phyloP scores from a whole-genome alignment of 2,329 filamentous ascomycete genomes.

The Aurifilum marmelostoma region DNA sequence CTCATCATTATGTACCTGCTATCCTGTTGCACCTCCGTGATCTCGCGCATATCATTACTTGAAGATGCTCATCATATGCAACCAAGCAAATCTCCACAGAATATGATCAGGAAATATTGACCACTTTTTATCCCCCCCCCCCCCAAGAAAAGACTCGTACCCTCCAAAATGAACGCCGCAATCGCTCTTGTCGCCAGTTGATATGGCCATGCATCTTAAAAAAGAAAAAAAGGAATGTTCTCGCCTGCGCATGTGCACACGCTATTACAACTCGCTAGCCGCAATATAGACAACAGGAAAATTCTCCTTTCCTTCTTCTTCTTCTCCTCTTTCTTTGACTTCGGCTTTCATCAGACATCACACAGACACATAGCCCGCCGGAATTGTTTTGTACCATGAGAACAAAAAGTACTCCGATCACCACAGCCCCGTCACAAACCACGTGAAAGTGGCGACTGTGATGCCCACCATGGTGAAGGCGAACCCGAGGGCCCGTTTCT shows the following conservation, averaged over 20 bases:
- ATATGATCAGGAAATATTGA: slow-evolving; percentile 12
- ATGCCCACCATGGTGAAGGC: slow-evolving; percentile 57
- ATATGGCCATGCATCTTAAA: slow-evolving; percentile 8
- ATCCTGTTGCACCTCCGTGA: slow-evolving; percentile 7
- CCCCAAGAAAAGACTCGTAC: slow-evolving; percentile 3
- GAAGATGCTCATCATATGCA: slow-evolving; percentile 9
- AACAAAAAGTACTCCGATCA: slow-evolving; percentile 5
- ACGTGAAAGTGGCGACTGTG: slow-evolving; percentile 64
- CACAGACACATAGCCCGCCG: neutral
- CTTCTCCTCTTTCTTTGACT: neutral
- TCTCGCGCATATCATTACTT: slow-evolving; percentile 29
- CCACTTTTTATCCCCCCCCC: slow-evolving; percentile 14
- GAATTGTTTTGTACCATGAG: neutral
- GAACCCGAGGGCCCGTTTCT: slow-evolving; percentile 53
- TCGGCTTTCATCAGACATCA: neutral
- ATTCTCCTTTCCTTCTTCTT: neutral
- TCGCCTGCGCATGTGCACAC: slow-evolving; percentile 23
- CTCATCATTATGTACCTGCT: slow-evolving; percentile 22
- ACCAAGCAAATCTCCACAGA: neutral
- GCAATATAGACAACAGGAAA: slow-evolving; percentile 17
- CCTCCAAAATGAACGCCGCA: slow-evolving; percentile 23
- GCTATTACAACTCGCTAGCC: slow-evolving; percentile 22
- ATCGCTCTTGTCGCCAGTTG: slow-evolving; percentile 11
- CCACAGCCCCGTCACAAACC: slow-evolving; percentile 60
- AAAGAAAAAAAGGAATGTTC: slow-evolving; percentile 23